Base-by-base conservation (phyloP, 352 stramenopile genomes). In the Phytopythium oedochilum region DNA sequence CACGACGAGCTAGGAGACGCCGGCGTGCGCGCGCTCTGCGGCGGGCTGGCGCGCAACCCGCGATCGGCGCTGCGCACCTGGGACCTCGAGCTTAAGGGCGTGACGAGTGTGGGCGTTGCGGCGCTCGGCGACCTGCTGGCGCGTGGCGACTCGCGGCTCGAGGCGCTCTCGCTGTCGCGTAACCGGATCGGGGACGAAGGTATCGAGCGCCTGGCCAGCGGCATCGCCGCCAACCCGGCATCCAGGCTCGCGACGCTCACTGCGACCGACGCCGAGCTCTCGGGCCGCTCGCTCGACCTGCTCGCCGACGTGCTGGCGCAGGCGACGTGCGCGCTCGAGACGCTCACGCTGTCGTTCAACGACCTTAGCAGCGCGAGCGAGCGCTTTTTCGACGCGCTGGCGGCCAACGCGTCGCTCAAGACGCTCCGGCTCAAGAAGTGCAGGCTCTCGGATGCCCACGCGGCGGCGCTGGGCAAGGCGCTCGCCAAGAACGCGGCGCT, bases 341-440 rank as follows among this genome's bases (percentile, higher is more conserved):
- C 71, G 23, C 53, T 93, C 25, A 65, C 88, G 61, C 47, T 93
- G 26, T 92, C 81, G 29, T 88, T 92, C 36, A 92, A 94, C 57
- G 57, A 39, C 0, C 53, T 94, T n/a, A 56, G 66, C 12, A 53
- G 8, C 3, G 66, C 78, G 4, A 60, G 45, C 25, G 57, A 63
- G 1, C 55, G 61, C 22, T 87, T 93, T 50, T 89, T 89, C 49
- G 58, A 82, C 26, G 74, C 75, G 11, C 45, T 94, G 22, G 68
- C 57, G 12, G 64, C 22, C 5, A 94, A 94, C 57, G 71, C 55
- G 52, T 89, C 81, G 52, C 57, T 92, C 25, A 70, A 64, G 64
- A 85, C 75, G 57, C 51, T 94, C 29, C 71, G 79, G 34, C 53
- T 92, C 8, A 87, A 86, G 56, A 66, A 87, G 25, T 87, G 76